A percentile compares a stretch with the other conserved stretches of the same genome.
Conservation (phyloP, 495 filamentous ascomycete genomes). For the Collariella sp. region DNA sequence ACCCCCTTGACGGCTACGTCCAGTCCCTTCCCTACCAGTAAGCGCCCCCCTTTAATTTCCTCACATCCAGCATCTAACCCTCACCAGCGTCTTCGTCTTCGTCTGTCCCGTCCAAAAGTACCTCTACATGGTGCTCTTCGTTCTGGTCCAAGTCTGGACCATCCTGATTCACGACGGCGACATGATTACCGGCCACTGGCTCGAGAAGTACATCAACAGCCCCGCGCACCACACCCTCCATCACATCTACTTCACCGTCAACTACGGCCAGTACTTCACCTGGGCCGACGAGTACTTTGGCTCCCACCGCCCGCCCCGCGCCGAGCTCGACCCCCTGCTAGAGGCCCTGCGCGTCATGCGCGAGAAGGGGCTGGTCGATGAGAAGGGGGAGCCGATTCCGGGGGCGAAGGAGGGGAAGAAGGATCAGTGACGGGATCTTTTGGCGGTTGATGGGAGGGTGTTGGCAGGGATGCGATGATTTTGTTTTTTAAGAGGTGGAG, state of each 20-base stretch:
- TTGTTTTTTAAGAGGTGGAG: neutral
- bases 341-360: conserved; percentile 17
- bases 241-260: conserved; percentile 23
- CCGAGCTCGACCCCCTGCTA: conserved; percentile 17
- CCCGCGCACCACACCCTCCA: conserved; percentile 21
- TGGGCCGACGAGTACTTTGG: conserved; percentile 19
- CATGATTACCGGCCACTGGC: conserved; percentile 21
- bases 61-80: neutral
- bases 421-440: conserved; percentile 1
- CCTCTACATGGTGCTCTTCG: conserved; percentile 18
- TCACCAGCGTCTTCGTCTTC: conserved; percentile 16
- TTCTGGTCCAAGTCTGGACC: conserved; percentile 18
- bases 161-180: conserved; percentile 22
- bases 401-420: conserved; percentile 2
- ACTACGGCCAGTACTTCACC: conserved; percentile 22
- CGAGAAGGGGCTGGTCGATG: conserved; percentile 19
- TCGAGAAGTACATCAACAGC: conserved; percentile 21
- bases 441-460: too few relatives aligned
- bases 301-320: conserved; percentile 14
- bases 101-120: conserved; percentile 20
- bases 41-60: neutral
- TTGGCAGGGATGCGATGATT: fast-evolving
- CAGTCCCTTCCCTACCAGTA: conserved; percentile 21
- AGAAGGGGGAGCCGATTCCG: conserved; percentile 17
- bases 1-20: conserved; percentile 18